These are phyloP conservation scores for Komagataella populi DNA, from an alignment of 805 yeast species.

Conservation along the genomic window DNA sequence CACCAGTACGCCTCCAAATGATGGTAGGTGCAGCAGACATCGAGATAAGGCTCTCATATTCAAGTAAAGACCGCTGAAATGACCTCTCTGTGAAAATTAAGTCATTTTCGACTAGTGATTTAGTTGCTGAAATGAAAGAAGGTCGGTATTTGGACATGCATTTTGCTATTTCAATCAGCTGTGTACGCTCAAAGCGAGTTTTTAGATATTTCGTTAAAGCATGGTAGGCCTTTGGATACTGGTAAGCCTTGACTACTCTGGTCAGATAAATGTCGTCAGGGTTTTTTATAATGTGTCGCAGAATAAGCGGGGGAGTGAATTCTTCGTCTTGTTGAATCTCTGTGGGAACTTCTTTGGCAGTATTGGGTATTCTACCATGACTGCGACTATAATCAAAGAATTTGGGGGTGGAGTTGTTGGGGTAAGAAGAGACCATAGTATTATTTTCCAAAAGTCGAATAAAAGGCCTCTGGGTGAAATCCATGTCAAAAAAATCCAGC, in stretches of 20 bases:
- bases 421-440: conserved; percentile 18
- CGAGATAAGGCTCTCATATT: conserved; percentile 38
- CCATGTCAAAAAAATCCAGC: conserved; percentile 13
- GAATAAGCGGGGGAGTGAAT: conserved; percentile 42
- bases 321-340: conserved; percentile 23
- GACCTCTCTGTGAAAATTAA: conserved; percentile 47
- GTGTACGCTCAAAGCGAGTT: conserved; percentile 28
- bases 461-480: conserved; percentile 16
- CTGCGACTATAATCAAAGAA: conserved; percentile 36
- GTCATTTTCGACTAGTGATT: conserved; percentile 60
- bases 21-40: conserved; percentile 68
- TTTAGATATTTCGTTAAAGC: conserved; percentile 42
- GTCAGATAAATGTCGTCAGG: conserved; percentile 35
- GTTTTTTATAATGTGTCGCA: conserved; percentile 41
- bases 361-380: conserved; percentile 37
- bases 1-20: conserved; percentile 81
- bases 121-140: conserved; percentile 64
- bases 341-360: conserved; percentile 27
- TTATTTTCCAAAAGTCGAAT: conserved; percentile 14
- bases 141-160: conserved; percentile 59
- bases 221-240: conserved; percentile 52
- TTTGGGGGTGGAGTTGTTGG: conserved; percentile 19
- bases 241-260: conserved; percentile 30
- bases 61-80: conserved; percentile 41
- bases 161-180: conserved; percentile 31